These are phyloP conservation scores for Phaeosphaeriaceae sp. DNA, from an alignment of 2,329 filamentous ascomycete genomes.

Conservation along the genomic window DNA sequence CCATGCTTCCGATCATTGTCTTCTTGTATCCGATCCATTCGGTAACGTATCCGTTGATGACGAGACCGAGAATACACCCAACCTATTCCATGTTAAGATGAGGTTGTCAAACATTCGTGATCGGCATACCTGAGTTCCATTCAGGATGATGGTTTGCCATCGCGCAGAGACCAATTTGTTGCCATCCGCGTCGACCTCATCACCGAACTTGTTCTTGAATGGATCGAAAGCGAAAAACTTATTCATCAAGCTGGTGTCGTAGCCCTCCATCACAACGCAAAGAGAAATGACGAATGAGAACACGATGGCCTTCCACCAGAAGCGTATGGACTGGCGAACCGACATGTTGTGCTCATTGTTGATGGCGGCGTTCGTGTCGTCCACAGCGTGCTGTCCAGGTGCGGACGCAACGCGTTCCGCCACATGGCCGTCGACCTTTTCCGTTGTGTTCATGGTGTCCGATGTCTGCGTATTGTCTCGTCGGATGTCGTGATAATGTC, in stretches of 20 bases:
- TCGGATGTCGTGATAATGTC: not conserved
- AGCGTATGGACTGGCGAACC: slow-evolving; percentile 72
- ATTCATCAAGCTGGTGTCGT: slow-evolving; percentile 79
- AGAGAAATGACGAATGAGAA: slow-evolving; percentile 86
- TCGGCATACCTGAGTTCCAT: slow-evolving; percentile 48
- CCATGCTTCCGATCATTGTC: slow-evolving; percentile 33
- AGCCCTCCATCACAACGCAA: slow-evolving; percentile 88
- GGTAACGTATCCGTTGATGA: slow-evolving; percentile 52
- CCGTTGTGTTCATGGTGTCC: slow-evolving; percentile 13
- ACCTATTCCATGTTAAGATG: slow-evolving; percentile 32
- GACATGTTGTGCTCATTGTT: slow-evolving; percentile 55
- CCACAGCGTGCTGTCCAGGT: slow-evolving; percentile 13
- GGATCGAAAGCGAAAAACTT: slow-evolving; percentile 68
- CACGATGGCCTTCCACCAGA: slow-evolving; percentile 83
- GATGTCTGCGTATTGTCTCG: not conserved
- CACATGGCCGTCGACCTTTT: slow-evolving; percentile 28
- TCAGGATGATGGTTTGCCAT: slow-evolving; percentile 54
- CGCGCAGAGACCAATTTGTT: slow-evolving; percentile 47
- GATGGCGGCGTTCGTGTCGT: slow-evolving; percentile 38
- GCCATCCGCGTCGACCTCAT: slow-evolving; percentile 40
- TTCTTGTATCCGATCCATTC: slow-evolving; percentile 50
- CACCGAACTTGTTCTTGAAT: slow-evolving; percentile 52
- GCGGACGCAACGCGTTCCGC: slow-evolving; percentile 24
- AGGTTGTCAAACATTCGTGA: not conserved
- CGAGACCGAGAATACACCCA: slow-evolving; percentile 51